Conservation (phyloP, 441 rosid species). For the Arabidopsis lyrata region DNA sequence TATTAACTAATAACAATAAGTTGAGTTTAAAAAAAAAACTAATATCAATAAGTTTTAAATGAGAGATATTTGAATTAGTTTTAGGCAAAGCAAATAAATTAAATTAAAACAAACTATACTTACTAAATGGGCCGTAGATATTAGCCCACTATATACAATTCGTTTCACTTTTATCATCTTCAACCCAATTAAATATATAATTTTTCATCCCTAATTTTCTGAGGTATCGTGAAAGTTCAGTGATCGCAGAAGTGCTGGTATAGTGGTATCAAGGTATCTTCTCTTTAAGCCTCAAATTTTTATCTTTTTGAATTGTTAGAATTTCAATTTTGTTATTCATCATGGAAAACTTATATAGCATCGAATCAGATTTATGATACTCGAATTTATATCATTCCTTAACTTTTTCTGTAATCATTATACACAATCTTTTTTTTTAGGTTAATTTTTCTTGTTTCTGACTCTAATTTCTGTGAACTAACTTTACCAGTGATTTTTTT, state of each 20-base stretch:
- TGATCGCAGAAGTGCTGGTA: constrained; percentile 31
- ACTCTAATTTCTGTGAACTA: neutral
- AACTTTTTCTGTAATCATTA: neutral
- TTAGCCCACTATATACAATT: constrained; percentile 15
- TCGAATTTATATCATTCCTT: neutral
- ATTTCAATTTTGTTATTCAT: neutral
- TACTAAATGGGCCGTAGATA: constrained; percentile 31
- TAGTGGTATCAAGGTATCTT: constrained; percentile 9
- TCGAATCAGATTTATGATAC: neutral
- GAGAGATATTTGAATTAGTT: too few species aligned
- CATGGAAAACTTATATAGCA: neutral
- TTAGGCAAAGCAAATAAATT: too few species aligned
- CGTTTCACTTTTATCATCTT: neutral
- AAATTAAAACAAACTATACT: too few species aligned
- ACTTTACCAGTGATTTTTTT: neutral
- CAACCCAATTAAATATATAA: neutral
- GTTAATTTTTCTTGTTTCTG: neutral
- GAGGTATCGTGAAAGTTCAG: constrained; percentile 17
- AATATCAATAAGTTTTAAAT: too few species aligned
- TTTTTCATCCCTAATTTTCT: neutral
- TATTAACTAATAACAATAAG: too few species aligned
- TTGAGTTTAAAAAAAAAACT: too few species aligned
- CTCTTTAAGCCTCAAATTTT: constrained; percentile 5
- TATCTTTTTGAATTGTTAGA: neutral
- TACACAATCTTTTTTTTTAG: neutral